Base-by-base conservation (phyloP, 192 early-diverging fungal species). In the Gonapodya sp. region DNA sequence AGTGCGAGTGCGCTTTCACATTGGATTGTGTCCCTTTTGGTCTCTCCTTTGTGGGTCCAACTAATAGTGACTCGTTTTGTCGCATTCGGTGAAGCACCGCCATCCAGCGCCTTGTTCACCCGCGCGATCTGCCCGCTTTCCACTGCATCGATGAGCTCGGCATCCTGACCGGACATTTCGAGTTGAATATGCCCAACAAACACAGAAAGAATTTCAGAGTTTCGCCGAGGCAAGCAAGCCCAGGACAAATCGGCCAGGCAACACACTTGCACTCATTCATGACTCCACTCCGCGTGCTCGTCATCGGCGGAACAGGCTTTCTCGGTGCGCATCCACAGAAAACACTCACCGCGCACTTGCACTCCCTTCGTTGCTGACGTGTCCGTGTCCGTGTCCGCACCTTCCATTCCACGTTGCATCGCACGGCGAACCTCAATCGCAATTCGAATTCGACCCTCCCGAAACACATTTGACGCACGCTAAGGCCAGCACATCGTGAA, bases 41-140 rank as follows among this genome's bases (percentile, higher is more conserved):
- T 64, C 8, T 64, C 46, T 64, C 24, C 24, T 16, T 64, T 64
- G 46, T 64, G 46, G 46, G 46, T 64, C 46, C 46, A 64, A 64
- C 46, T 64, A 64, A 64, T 24, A 64, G 46, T 64, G 46, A 64
- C 46, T 64, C 46, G 46, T 24, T 64, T 64, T 24, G 8, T 64
- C 24, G 46, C 46, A 64, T 64, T 64, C 24, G 46, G 46, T 8
- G 46, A 64, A 64, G 46, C 46, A 64, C 46, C 46, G 24, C 46
- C 46, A 64, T 64, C 46, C 46, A 64, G 46, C 24, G 46, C 46
- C 46, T 64, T 64, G 46, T 64, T 64, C 46, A 64, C 46, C 46
- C 8, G 46, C 46, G 46, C 46, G 46, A 64, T 64, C 46, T 64
- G 46, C 46, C 46, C 46, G 46, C 46, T 64, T 64, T 64, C 46